phyloP scores from a whole-genome alignment of 139 green algal genomes.

The Raphidocelis subcapitata region DNA sequence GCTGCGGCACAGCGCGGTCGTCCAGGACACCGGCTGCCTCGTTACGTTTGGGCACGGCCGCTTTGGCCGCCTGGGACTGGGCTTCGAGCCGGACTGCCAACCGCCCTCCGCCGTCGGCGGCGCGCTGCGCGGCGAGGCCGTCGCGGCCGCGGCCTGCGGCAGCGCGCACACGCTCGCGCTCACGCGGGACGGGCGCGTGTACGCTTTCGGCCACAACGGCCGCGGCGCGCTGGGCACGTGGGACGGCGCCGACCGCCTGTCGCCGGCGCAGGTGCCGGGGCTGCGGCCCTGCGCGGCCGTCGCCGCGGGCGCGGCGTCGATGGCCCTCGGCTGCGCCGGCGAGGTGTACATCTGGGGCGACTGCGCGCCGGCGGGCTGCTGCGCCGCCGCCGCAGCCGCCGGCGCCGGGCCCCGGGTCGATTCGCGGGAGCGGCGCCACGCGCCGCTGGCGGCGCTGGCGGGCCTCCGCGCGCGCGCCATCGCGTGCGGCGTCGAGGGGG shows the following conservation, averaged over 20 bases:
- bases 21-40: conserved; percentile 12
- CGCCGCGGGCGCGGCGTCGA: conserved; percentile 30
- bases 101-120: not conserved
- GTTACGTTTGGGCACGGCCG: conserved; percentile 18
- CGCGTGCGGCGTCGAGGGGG: conserved; percentile 21
- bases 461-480: not conserved
- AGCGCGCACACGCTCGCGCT: conserved; percentile 51
- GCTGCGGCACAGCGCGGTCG: conserved; percentile 15
- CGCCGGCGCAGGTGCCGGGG: conserved; percentile 17
- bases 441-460: not conserved
- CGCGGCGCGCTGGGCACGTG: conserved; percentile 44
- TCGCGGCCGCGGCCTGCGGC: conserved; percentile 33
- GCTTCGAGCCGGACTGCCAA: not conserved
- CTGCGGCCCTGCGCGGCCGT: conserved; percentile 21
- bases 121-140: not conserved
- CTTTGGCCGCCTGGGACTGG: not conserved
- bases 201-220: conserved; percentile 59
- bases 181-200: conserved; percentile 46
- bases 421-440: conserved; percentile 7
- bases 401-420: too few species aligned
- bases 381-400: conserved; percentile 1
- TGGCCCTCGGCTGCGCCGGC: conserved; percentile 33
- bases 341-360: conserved; percentile 45
- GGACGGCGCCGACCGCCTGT: not conserved
- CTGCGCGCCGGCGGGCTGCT: not conserved